Evolutionary conservation across 164 flowering plant genomes (phyloP).

Genomic region (Aristolochia californica): DNA sequence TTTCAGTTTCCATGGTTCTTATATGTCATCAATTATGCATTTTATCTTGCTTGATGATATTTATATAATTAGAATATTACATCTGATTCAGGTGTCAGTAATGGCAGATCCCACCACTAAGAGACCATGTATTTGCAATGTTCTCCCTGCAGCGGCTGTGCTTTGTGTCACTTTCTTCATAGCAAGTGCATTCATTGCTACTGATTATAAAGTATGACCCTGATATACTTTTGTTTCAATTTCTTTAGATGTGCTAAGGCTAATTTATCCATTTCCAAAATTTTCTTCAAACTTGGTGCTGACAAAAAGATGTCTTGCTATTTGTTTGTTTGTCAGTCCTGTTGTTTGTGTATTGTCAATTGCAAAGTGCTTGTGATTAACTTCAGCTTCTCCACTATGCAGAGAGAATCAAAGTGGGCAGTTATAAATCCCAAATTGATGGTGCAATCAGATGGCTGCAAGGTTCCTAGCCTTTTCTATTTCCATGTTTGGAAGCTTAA

Average conservation of each 20-base stretch:
- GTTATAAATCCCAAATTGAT: constrained; percentile 15
- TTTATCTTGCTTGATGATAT: not conserved
- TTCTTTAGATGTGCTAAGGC: too few relatives aligned
- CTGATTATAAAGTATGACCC: constrained; percentile 19
- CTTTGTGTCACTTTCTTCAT: constrained; percentile 33
- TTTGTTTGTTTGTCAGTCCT: not conserved
- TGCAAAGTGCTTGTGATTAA: too few relatives aligned
- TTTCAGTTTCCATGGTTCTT: not conserved
- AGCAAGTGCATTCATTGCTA: constrained; percentile 18
- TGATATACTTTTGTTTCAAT: too few relatives aligned
- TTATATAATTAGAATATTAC: not conserved
- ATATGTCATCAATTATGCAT: not conserved
- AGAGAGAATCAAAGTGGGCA: constrained; percentile 43
- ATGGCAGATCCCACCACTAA: constrained; percentile 35
- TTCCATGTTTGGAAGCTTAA: not conserved
- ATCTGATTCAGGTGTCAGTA: constrained; percentile 28
- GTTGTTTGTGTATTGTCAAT: too few relatives aligned
- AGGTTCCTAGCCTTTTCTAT: constrained; percentile 30
- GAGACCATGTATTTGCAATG: constrained; percentile 35
- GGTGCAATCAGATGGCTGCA: constrained; percentile 24
- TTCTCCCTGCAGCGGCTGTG: constrained; percentile 33
- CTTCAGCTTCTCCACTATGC: constrained; percentile 12
- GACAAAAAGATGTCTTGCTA: not conserved
- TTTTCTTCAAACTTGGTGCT: not conserved
- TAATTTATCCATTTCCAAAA: too few relatives aligned